phyloP scores from a whole-genome alignment of 2,329 filamentous ascomycete species.

The Colletotrichum sp. region DNA sequence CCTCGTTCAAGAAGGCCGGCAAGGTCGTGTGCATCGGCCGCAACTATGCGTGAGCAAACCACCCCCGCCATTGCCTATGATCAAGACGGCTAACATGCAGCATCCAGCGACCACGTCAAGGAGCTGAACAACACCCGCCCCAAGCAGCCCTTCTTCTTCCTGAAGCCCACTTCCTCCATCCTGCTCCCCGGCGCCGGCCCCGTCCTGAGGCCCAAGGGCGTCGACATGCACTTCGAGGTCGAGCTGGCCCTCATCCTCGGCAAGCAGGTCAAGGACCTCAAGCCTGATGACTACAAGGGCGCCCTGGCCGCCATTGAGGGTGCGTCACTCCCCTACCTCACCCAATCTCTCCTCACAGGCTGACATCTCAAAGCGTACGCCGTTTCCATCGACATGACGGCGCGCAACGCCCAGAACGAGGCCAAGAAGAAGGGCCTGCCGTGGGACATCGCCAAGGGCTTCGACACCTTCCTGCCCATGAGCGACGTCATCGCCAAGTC shows the following conservation, averaged over 20 bases:
- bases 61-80: slow-evolving; percentile 10
- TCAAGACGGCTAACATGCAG: slow-evolving; percentile 12
- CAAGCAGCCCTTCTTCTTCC: slow-evolving; percentile 98
- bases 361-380: slow-evolving; percentile 69
- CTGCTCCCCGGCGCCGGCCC: slow-evolving; percentile 79
- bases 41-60: slow-evolving; percentile 82
- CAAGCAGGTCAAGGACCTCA: slow-evolving; percentile 77
- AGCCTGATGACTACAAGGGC: slow-evolving; percentile 74
- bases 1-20: slow-evolving; percentile 57
- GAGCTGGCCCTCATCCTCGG: slow-evolving; percentile 91
- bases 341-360: neutral
- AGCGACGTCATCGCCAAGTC: slow-evolving; percentile 81
- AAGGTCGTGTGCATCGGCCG: slow-evolving; percentile 94
- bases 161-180: slow-evolving; percentile 90
- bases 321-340: slow-evolving; percentile 40
- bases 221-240: slow-evolving; percentile 92
- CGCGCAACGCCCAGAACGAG: slow-evolving; percentile 92
- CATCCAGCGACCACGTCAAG: slow-evolving; percentile 81
- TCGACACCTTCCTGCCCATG: slow-evolving; percentile 95
- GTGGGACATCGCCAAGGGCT: slow-evolving; percentile 96
- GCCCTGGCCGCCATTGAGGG: slow-evolving; percentile 84
- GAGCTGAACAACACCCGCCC: slow-evolving; percentile 88
- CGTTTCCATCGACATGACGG: slow-evolving; percentile 96
- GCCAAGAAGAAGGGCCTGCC: slow-evolving; percentile 96
- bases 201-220: slow-evolving; percentile 80